Evolutionary conservation across 768 basidiomycete genomes (phyloP).

Genomic region (Krasilnikovozyma curviuscula): DNA sequence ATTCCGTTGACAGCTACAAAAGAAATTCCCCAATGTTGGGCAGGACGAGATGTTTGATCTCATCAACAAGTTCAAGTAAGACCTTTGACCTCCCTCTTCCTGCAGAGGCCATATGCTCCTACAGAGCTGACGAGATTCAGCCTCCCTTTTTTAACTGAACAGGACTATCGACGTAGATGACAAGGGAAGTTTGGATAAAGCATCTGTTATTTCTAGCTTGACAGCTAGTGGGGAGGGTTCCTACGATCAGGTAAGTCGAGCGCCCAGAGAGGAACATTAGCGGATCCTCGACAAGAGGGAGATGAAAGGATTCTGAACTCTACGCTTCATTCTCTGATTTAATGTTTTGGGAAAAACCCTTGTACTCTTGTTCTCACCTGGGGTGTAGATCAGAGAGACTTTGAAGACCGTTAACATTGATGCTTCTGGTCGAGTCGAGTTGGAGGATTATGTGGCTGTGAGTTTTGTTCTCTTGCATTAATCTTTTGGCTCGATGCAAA

Average conservation of each 20-base stretch:
- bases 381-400: constrained; percentile 30
- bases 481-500: not conserved
- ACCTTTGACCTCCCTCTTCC: constrained; percentile 13
- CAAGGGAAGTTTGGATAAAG: constrained; percentile 35
- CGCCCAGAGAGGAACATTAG: not conserved
- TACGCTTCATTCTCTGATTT: not conserved
- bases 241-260: constrained; percentile 40
- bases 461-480: constrained; percentile 15
- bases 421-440: constrained; percentile 82
- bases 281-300: not conserved
- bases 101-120: not conserved
- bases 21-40: constrained; percentile 70
- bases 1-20: constrained; percentile 6
- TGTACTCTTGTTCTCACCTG: not conserved
- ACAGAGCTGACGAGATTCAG: not conserved
- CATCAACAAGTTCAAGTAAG: constrained; percentile 89
- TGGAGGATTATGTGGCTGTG: constrained; percentile 98
- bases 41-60: constrained; percentile 89
- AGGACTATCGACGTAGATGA: constrained; percentile 26
- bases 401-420: constrained; percentile 87
- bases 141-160: not conserved
- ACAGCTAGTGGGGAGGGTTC: constrained; percentile 59
- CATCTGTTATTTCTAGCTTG: constrained; percentile 54
- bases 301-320: not conserved
- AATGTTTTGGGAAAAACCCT: not conserved